Conservation (phyloP, 2,329 filamentous ascomycete genomes). For the Metarhizium guizhouense region DNA sequence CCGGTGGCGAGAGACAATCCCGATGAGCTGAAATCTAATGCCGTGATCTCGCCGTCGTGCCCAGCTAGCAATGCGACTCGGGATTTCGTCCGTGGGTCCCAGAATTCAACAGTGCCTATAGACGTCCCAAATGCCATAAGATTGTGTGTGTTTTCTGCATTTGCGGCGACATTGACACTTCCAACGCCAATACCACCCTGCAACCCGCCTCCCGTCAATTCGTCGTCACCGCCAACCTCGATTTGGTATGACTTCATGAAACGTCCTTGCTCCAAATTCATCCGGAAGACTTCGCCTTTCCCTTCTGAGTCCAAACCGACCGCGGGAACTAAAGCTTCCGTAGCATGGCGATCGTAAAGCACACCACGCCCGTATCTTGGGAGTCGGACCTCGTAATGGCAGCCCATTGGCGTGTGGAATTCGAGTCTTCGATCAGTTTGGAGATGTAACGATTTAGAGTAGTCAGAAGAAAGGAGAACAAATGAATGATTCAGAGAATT, state of each 20-base stretch:
- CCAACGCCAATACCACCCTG: constrained; percentile 83
- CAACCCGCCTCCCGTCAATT: constrained; percentile 59
- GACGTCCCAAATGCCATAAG: constrained; percentile 90
- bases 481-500: constrained; percentile 88
- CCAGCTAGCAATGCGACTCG: constrained; percentile 68
- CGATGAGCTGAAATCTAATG: constrained; percentile 75
- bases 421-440: constrained; percentile 88
- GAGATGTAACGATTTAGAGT: constrained; percentile 87
- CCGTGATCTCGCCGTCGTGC: constrained; percentile 68
- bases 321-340: constrained; percentile 79
- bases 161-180: constrained; percentile 76
- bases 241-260: constrained; percentile 94
- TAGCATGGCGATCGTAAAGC: constrained; percentile 69
- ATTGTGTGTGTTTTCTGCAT: constrained; percentile 84
- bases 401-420: constrained; percentile 82
- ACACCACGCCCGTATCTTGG: constrained; percentile 89
- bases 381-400: constrained; percentile 82
- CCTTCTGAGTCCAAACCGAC: constrained; percentile 83
- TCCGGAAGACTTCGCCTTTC: constrained; percentile 81
- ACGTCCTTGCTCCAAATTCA: constrained; percentile 84
- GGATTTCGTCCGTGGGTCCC: constrained; percentile 79
- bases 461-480: constrained; percentile 78
- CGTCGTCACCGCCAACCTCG: constrained; percentile 79
- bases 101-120: constrained; percentile 92
- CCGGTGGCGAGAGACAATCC: constrained; percentile 81